A percentile compares a stretch with the other conserved stretches of the same genome.
phyloP scores from a whole-genome alignment of 495 filamentous ascomycete genomes.

The Xylaria intraflava region DNA sequence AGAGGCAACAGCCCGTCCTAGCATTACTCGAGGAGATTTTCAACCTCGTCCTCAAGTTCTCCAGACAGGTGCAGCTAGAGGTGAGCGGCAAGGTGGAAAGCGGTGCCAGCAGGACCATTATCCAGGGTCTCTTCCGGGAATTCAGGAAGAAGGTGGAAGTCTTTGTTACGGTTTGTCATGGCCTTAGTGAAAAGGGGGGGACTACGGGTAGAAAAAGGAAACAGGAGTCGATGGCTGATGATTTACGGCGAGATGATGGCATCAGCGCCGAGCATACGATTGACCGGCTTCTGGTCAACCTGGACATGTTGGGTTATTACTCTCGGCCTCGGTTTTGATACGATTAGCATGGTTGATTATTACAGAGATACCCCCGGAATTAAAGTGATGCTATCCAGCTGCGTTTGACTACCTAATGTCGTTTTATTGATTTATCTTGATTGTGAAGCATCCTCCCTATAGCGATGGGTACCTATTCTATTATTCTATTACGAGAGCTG shows the following conservation, averaged over 20 bases:
- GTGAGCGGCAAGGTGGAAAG: conserved; percentile 18
- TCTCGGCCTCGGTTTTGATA: conserved; percentile 16
- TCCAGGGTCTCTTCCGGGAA: conserved; percentile 49
- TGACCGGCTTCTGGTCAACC: conserved; percentile 44
- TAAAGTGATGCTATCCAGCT: too few species aligned
- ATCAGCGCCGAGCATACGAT: conserved; percentile 40
- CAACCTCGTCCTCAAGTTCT: conserved; percentile 61
- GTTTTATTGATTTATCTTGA: too few species aligned
- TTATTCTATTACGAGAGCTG: not conserved
- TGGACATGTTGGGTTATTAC: conserved; percentile 61
- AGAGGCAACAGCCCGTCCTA: conserved; percentile 63
- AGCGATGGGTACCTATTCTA: not conserved
- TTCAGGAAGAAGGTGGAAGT: conserved; percentile 64
- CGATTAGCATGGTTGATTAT: not conserved
- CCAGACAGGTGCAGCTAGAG: conserved; percentile 24
- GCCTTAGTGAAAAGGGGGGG: conserved; percentile 53
- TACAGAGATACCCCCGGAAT: conserved; percentile 21
- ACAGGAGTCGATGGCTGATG: conserved; percentile 27
- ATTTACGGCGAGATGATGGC: conserved; percentile 17
- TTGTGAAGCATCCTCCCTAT: too few species aligned
- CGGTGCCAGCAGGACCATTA: conserved; percentile 33
- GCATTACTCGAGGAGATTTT: conserved; percentile 75
- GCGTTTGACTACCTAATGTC: too few species aligned
- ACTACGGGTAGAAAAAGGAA: conserved; percentile 43
- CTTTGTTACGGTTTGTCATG: conserved; percentile 58